phyloP scores from a whole-genome alignment of 805 yeast genomes.

The Hanseniaspora pseudoguilliermondii region DNA sequence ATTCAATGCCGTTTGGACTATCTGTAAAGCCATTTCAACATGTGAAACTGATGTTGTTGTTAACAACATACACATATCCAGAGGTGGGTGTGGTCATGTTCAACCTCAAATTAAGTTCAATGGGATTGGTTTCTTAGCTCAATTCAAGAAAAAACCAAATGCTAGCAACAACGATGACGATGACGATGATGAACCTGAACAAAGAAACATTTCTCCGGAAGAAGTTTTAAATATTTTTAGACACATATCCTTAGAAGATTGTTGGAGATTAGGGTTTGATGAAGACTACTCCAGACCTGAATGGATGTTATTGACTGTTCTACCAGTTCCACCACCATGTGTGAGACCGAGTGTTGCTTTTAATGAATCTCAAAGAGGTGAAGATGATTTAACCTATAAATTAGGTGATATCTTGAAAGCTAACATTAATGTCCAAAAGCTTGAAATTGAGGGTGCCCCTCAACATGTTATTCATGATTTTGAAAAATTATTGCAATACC shows the following conservation, averaged over 20 bases:
- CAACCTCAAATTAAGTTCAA: constrained; percentile 95
- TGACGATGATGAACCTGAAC: constrained; percentile 85
- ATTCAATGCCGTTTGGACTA: constrained; percentile 91
- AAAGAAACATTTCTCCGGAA: constrained; percentile 71
- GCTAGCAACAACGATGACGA: constrained; percentile 46
- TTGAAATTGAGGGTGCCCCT: constrained; percentile 98
- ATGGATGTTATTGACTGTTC: constrained; percentile 93
- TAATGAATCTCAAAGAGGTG: constrained; percentile 96
- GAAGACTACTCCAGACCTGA: constrained; percentile 97
- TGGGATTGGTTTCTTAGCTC: constrained; percentile 91
- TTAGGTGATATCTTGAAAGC: constrained; percentile 94
- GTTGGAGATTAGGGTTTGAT: constrained; percentile 71
- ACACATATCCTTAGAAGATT: constrained; percentile 78
- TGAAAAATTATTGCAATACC: constrained; percentile 89
- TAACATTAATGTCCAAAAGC: constrained; percentile 88
- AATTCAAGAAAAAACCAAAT: constrained; percentile 62
- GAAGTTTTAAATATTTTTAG: constrained; percentile 86
- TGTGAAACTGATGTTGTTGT: constrained; percentile 79
- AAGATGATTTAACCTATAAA: constrained; percentile 96
- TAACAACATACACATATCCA: constrained; percentile 44
- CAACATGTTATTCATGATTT: constrained; percentile 96
- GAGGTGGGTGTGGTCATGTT: constrained; percentile 97
- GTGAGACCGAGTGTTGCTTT: constrained; percentile 97
- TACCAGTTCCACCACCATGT: constrained; percentile 99
- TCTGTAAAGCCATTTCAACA: constrained; percentile 82